Conservation (phyloP, 208 protist genomes). For the Crithidia brevicula region DNA sequence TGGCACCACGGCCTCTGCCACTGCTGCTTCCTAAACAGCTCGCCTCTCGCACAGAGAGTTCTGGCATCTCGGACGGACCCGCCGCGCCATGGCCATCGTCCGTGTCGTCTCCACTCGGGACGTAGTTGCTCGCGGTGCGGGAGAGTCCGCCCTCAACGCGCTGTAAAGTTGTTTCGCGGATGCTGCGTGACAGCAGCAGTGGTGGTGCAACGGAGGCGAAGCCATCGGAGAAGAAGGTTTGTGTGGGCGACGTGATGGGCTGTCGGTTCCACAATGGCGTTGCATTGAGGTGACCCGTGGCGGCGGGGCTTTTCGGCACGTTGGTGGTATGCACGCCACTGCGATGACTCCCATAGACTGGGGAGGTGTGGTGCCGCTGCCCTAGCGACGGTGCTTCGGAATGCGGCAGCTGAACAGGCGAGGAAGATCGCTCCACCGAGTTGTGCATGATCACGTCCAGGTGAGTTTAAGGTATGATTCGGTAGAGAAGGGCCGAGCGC, state of each 20-base stretch:
- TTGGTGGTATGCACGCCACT: slow-evolving; percentile 2
- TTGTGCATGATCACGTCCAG: slow-evolving; percentile 1
- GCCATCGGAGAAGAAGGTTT: slow-evolving; percentile 1
- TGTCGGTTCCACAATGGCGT: background rate
- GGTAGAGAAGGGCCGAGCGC: too few species aligned
- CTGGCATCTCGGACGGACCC: slow-evolving; percentile 1
- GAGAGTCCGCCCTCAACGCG: slow-evolving; percentile 10
- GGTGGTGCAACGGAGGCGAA: slow-evolving; percentile 1
- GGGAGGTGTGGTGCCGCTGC: slow-evolving; percentile 15
- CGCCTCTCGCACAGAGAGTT: background rate
- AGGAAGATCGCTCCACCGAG: background rate
- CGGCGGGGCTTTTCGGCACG: slow-evolving; percentile 3
- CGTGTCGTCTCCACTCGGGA: slow-evolving; percentile 13
- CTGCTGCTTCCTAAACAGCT: background rate
- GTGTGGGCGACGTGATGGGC: background rate
- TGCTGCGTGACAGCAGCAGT: slow-evolving; percentile 36
- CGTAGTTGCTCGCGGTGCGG: slow-evolving; percentile 12
- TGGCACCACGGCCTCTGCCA: background rate
- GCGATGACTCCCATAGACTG: background rate
- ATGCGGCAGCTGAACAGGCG: background rate
- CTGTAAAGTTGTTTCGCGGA: slow-evolving; percentile 18
- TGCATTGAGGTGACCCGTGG: background rate
- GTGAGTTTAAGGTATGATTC: too few species aligned
- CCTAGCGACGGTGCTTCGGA: background rate
- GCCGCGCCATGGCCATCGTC: slow-evolving; percentile 9